Conservation (phyloP, 2,329 filamentous ascomycete species). For the Aaosphaeria arxii region DNA sequence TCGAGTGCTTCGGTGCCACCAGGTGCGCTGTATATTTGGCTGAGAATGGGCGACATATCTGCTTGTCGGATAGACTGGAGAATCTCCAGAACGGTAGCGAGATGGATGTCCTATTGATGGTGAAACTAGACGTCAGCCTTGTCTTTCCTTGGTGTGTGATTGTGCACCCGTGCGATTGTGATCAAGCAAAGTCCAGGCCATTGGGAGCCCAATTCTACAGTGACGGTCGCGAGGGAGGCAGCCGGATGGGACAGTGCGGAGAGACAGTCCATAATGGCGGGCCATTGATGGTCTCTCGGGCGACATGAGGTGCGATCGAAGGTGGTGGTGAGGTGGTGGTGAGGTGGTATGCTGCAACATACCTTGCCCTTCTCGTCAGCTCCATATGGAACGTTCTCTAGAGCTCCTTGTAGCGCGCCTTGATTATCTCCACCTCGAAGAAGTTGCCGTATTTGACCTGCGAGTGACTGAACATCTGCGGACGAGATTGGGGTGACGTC, state of each 20-base stretch:
- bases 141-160: conserved; percentile 13
- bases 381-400: conserved; percentile 79
- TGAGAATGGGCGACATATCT: conserved; percentile 88
- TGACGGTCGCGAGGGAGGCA: conserved; percentile 16
- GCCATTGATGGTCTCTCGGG: conserved; percentile 3
- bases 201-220: conserved; percentile 21
- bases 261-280: conserved; percentile 19
- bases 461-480: conserved; percentile 72
- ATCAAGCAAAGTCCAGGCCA: conserved; percentile 12
- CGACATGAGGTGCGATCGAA: conserved; percentile 4
- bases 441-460: conserved; percentile 81
- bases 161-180: conserved; percentile 15
- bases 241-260: conserved; percentile 10
- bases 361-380: conserved; percentile 54
- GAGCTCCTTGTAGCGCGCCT: conserved; percentile 76
- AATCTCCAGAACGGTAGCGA: conserved; percentile 87
- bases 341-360: conserved; percentile 24
- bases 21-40: conserved; percentile 72
- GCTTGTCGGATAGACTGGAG: conserved; percentile 93
- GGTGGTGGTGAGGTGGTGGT: conserved; percentile 2
- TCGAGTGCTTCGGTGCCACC: conserved; percentile 80
- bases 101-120: conserved; percentile 68
- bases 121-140: conserved; percentile 25
- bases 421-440: conserved; percentile 83
- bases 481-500: conserved; percentile 71